Percentiles rank a stretch among this genome's conserved stretches.
Conservation (phyloP, 2,329 filamentous ascomycete species). For the Neonectria punicea region DNA sequence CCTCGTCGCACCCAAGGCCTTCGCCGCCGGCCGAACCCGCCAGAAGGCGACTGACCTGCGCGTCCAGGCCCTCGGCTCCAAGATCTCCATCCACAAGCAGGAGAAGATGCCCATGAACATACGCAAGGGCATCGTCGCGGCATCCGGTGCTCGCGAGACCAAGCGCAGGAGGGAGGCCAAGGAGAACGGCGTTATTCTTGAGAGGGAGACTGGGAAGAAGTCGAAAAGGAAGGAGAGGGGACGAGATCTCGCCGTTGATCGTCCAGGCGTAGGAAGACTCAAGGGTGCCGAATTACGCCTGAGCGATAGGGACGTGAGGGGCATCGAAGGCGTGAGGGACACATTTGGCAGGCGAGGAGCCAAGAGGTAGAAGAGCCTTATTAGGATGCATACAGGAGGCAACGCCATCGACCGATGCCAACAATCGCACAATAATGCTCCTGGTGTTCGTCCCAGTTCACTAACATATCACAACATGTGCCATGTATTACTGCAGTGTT, state of each 20-base stretch:
- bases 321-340: constrained; percentile 69
- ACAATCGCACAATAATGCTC: neutral
- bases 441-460: neutral
- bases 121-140: constrained; percentile 83
- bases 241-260: constrained; percentile 72
- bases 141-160: constrained; percentile 72
- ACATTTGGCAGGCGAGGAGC: constrained; percentile 53
- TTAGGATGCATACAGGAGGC: neutral
- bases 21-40: constrained; percentile 74
- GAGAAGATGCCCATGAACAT: constrained; percentile 90
- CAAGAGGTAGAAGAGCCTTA: constrained; percentile 33
- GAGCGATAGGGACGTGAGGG: constrained; percentile 79
- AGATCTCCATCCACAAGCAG: constrained; percentile 77
- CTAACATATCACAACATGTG: neutral
- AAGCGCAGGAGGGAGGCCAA: constrained; percentile 80
- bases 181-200: constrained; percentile 91
- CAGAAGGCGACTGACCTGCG: constrained; percentile 87
- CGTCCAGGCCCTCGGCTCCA: constrained; percentile 83
- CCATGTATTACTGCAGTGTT: neutral
- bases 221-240: constrained; percentile 55
- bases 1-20: constrained; percentile 53
- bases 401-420: neutral
- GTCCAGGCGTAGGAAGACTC: constrained; percentile 83
- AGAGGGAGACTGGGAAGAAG: constrained; percentile 61
- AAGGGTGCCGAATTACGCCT: constrained; percentile 81